A percentile compares a stretch with the other conserved stretches of the same genome.
Conservation (phyloP, 768 basidiomycete species). For the Mycena vulgaris region DNA sequence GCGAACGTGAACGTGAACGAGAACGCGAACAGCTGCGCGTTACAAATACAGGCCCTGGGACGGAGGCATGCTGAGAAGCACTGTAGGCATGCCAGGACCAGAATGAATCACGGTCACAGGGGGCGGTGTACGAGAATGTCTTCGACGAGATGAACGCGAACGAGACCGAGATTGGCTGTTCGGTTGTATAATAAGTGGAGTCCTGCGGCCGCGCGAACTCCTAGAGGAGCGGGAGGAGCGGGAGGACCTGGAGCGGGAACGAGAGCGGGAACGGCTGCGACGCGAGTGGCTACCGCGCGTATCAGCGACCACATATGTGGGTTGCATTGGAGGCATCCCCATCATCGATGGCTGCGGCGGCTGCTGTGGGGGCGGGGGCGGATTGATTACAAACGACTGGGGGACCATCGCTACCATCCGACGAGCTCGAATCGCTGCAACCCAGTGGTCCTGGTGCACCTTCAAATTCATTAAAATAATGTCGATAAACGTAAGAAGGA, state of each 20-base stretch:
- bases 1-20: neutral
- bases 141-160: slow-evolving; percentile 5
- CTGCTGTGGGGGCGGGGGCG: slow-evolving; percentile 14
- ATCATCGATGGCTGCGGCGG: slow-evolving; percentile 2
- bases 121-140: slow-evolving; percentile 17
- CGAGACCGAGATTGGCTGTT: slow-evolving; percentile 28
- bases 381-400: slow-evolving; percentile 31
- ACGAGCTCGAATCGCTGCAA: slow-evolving; percentile 28
- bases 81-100: neutral
- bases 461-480: neutral
- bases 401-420: slow-evolving; percentile 12
- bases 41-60: slow-evolving; percentile 10
- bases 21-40: slow-evolving; percentile 11
- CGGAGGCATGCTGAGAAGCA: neutral
- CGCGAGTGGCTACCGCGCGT: neutral
- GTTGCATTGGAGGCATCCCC: neutral
- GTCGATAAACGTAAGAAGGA: neutral
- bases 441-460: slow-evolving; percentile 17
- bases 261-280: slow-evolving; percentile 15
- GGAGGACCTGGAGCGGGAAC: slow-evolving; percentile 30
- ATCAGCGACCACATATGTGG: slow-evolving; percentile 18
- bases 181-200: slow-evolving; percentile 23
- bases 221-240: slow-evolving; percentile 10
- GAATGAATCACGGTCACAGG: slow-evolving; percentile 16
- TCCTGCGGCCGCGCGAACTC: neutral